Base-by-base conservation (phyloP, 2,329 filamentous ascomycete genomes). In the Aspergillus viridinutans region DNA sequence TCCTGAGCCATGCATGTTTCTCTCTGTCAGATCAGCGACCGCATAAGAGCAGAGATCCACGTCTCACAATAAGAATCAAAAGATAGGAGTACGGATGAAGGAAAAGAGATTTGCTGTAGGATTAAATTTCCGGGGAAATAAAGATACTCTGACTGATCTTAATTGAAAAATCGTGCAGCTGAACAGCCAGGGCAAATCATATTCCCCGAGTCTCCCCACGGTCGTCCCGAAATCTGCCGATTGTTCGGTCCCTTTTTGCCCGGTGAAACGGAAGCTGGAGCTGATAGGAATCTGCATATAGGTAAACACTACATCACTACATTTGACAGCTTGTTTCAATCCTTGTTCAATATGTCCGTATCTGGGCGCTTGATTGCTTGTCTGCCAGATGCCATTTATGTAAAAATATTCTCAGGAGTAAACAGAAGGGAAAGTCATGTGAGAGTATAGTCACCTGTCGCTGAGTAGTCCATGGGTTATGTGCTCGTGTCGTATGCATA, bases 151-250 rank as follows among this genome's bases (percentile, higher is more conserved):
- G 32, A 38, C 32, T 56, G 53, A 55, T 58, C 57, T 20, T 25
- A 49, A 26, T 40, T 32, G 53, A 42, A 55, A 52, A 32, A 26
- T 40, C 50, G 45, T 54, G 32, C 32, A 52, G 53, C 35, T 53
- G 35, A 48, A 21, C 35, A 52, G 23, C 26, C 35, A 55, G 56
- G 55, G 57, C 53, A 61, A 64, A 64, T 58, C 58, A 61, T 54
- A 60, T 60, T 60, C 55, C 61, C 57, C 57, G 61, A 55, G n/a
- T 47, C 35, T 28, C 43, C 32, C 43, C 53, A 49, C 48, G 51
- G 50, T 3, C 53, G 49, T 62, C 64, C 64, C 64, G 64, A 60
- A 43, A 60, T 64, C 61, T n/a, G 58, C 64, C 64, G 64, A 63
- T 54, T 23, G 10, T 29, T 49, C 50, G 49, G 50, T 50, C 17